These are phyloP conservation scores for Allium fistulosum DNA, from an alignment of 106 monocot species.

Conservation along the genomic window DNA sequence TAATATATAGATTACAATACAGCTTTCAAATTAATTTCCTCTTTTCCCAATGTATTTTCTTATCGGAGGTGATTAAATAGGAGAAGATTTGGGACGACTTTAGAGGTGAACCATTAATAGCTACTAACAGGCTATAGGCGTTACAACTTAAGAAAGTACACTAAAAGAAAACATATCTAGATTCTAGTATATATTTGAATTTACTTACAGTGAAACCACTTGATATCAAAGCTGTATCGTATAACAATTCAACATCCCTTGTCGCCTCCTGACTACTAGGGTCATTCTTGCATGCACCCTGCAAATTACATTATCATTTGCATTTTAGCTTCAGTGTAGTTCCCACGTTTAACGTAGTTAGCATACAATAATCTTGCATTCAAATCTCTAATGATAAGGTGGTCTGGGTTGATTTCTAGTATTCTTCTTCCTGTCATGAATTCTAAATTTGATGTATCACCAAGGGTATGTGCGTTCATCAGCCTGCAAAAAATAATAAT, in stretches of 20 bases:
- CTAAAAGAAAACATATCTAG: too few relatives aligned
- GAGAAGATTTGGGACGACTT: too few relatives aligned
- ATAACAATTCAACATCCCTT: conserved; percentile 87
- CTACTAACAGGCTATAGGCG: neutral
- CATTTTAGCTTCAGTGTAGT: neutral
- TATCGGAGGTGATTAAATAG: too few relatives aligned
- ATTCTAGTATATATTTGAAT: too few relatives aligned
- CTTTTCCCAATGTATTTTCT: too few relatives aligned
- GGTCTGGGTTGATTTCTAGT: conserved; percentile 86
- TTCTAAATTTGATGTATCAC: conserved; percentile 83
- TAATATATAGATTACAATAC: too few relatives aligned
- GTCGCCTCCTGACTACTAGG: conserved; percentile 70
- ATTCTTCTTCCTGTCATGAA: conserved; percentile 95
- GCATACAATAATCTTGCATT: conserved; percentile 39
- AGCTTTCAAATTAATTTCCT: too few relatives aligned
- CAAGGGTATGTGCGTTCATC: conserved; percentile 94
- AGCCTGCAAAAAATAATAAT: conserved; percentile 35
- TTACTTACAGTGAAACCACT: conserved; percentile 93
- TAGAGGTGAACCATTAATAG: too few relatives aligned
- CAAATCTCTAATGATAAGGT: conserved; percentile 80
- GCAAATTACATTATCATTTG: neutral
- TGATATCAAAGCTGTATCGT: conserved; percentile 88
- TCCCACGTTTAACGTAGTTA: neutral
- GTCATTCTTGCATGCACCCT: conserved; percentile 96
- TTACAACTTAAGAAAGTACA: neutral